Evolutionary conservation across 2,329 filamentous ascomycete species (phyloP).

Genomic region (Dactylellina sp.): DNA sequence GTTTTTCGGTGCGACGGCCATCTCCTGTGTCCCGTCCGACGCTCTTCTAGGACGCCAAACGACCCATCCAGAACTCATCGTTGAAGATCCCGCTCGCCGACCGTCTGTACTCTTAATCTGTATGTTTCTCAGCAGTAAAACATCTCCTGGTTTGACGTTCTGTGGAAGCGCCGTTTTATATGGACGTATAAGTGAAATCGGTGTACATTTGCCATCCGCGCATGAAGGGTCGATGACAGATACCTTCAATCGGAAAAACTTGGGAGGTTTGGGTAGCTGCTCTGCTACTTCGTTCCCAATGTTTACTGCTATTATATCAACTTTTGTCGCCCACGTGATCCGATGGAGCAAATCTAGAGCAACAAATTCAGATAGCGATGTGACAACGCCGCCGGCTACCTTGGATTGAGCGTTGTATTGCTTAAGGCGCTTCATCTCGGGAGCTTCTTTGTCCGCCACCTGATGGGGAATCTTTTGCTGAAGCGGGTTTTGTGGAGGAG

Average conservation of each 20-base stretch:
- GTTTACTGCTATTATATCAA: slow-evolving; percentile 59
- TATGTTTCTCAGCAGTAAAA: slow-evolving; percentile 59
- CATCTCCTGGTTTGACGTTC: slow-evolving; percentile 58
- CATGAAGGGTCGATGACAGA: slow-evolving; percentile 59
- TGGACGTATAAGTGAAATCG: slow-evolving; percentile 57
- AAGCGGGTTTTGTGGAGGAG: background rate
- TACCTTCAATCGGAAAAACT: slow-evolving; percentile 58
- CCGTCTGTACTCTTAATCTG: slow-evolving; percentile 48
- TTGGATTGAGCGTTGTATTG: slow-evolving; percentile 23
- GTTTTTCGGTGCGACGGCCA: slow-evolving; percentile 27
- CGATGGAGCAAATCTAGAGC: slow-evolving; percentile 49
- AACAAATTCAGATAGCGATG: slow-evolving; percentile 59
- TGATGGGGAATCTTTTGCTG: background rate
- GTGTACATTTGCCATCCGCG: slow-evolving; percentile 51
- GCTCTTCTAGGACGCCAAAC: slow-evolving; percentile 46
- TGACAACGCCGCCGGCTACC: slow-evolving; percentile 33
- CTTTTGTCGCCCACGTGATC: slow-evolving; percentile 57
- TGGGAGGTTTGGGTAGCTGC: slow-evolving; percentile 55
- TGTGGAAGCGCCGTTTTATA: slow-evolving; percentile 58
- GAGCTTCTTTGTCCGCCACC: background rate
- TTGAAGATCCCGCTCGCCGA: slow-evolving; percentile 36
- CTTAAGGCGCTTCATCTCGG: slow-evolving; percentile 24
- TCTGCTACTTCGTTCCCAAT: slow-evolving; percentile 47
- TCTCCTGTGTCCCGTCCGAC: slow-evolving; percentile 29
- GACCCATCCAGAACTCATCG: slow-evolving; percentile 40